These are phyloP conservation scores for Trichosanthes truncata DNA, from an alignment of 306 rosid genomes.

Conservation along the genomic window DNA sequence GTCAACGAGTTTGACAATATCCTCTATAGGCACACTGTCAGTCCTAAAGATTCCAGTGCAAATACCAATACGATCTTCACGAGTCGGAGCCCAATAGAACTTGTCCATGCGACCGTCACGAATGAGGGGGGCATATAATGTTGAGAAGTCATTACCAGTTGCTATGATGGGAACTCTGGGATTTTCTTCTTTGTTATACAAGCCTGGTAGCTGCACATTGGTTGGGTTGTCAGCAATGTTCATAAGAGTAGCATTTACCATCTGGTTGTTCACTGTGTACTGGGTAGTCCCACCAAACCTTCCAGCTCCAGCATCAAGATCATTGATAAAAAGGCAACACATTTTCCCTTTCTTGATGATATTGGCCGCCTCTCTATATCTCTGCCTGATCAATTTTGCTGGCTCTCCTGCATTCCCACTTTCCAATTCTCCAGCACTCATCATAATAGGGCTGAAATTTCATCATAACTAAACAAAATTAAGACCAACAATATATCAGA, in stretches of 20 bases:
- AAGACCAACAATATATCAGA: slow-evolving; percentile 4
- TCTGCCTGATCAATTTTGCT: slow-evolving; percentile 73
- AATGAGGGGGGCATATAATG: slow-evolving; percentile 50
- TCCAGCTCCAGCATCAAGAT: slow-evolving; percentile 58
- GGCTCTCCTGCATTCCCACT: slow-evolving; percentile 98
- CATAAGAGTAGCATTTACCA: slow-evolving; percentile 58
- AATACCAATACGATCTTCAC: slow-evolving; percentile 44
- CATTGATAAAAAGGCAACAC: slow-evolving; percentile 48
- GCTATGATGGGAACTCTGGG: slow-evolving; percentile 41
- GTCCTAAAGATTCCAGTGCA: slow-evolving; percentile 39
- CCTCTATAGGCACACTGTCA: slow-evolving; percentile 27
- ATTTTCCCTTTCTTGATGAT: slow-evolving; percentile 45
- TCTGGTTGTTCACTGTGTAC: slow-evolving; percentile 54
- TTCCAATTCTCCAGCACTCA: slow-evolving; percentile 95
- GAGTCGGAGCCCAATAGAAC: slow-evolving; percentile 54
- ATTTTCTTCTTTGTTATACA: slow-evolving; percentile 53
- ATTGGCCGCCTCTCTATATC: slow-evolving; percentile 83
- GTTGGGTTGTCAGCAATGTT: slow-evolving; percentile 58
- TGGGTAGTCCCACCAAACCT: slow-evolving; percentile 49
- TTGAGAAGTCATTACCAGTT: slow-evolving; percentile 51
- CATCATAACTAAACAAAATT: slow-evolving; percentile 5
- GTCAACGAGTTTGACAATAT: slow-evolving; percentile 36
- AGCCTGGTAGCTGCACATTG: slow-evolving; percentile 45
- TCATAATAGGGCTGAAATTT: slow-evolving; percentile 61
- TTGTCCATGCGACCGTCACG: slow-evolving; percentile 60